phyloP scores from a whole-genome alignment of 495 filamentous ascomycete genomes.

The Sordaria brevicollis region DNA sequence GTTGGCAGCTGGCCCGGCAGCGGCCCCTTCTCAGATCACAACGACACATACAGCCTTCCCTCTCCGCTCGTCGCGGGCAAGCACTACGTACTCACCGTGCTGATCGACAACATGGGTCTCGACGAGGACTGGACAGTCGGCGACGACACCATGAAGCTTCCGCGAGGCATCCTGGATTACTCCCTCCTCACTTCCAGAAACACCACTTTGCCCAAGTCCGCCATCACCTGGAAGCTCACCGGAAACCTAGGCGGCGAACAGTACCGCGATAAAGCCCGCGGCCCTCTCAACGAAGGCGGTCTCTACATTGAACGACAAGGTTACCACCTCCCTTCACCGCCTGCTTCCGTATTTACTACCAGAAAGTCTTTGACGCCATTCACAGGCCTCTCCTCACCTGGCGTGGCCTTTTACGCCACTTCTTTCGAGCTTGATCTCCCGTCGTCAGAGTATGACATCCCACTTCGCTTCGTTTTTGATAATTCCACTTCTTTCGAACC shows the following conservation, averaged over 20 bases:
- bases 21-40: slow-evolving; percentile 29
- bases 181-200: slow-evolving; percentile 37
- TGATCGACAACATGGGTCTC: slow-evolving; percentile 65
- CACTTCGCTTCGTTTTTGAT: slow-evolving; percentile 49
- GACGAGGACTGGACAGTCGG: slow-evolving; percentile 53
- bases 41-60: slow-evolving; percentile 48
- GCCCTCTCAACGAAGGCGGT: slow-evolving; percentile 70
- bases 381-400: slow-evolving; percentile 42
- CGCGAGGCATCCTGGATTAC: slow-evolving; percentile 60
- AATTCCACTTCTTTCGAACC: slow-evolving; percentile 26
- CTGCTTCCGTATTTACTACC: slow-evolving; percentile 35
- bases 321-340: slow-evolving; percentile 54
- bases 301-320: slow-evolving; percentile 61
- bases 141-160: slow-evolving; percentile 53
- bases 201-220: slow-evolving; percentile 9
- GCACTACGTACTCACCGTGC: slow-evolving; percentile 54
- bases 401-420: slow-evolving; percentile 53
- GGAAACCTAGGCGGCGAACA: slow-evolving; percentile 69
- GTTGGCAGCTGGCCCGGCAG: slow-evolving; percentile 50
- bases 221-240: slow-evolving; percentile 57
- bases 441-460: slow-evolving; percentile 47
- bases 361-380: slow-evolving; percentile 30
- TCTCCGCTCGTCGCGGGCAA: slow-evolving; percentile 37
- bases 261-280: slow-evolving; percentile 53
- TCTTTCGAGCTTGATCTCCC: slow-evolving; percentile 47